Evolutionary conservation across 2,329 filamentous ascomycete species (phyloP), one percentile per base, ranked within the genome.

Genomic region (Fusarium paranaense): DNA sequence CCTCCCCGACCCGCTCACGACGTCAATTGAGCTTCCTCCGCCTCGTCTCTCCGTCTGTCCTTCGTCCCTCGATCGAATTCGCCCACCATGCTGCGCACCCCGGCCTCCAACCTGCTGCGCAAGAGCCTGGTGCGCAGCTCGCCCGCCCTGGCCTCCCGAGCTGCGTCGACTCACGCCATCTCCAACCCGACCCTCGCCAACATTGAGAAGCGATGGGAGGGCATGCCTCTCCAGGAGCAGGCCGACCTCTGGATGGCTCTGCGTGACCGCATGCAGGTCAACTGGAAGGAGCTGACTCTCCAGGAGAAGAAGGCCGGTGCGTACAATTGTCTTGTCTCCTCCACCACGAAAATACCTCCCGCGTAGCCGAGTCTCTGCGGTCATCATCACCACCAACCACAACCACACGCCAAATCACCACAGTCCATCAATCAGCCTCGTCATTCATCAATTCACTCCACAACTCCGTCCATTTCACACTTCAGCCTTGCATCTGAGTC

Each of bases 201-300:
- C 87, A 98, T 99, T 83, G 97, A 99, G 92, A 98, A 98, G 93
- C 91, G 97, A 89, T 99, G 97, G 97, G 97, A 99, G 89, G 91
- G 89, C 75, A 95, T 98, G 94, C 95, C 96, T 69, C 95, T 97
- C 76, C 95, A 98, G 90, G 97, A 99, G 91, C 97, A 99, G 91
- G 97, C 97, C 78, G 97, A 99, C 83, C 89, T 99, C 80, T 99
- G 97, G 97, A 99, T 99, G 97, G 89, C 93, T 79, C 89, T 99
- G 85, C 92, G 97, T 86, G 97, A 99, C 88, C 93, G 97, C 83
- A 99, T 99, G 97, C 98, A 98, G 94, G 92, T 90, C 80, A 95
- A 95, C 89, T 99, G 97, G 97, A 91, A 93, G 82, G 95, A 98
- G 83, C 88, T 99, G 88, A 98, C 97, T 62, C 79, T 97, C 81